Evolutionary conservation across 768 basidiomycete species (phyloP), one percentile per base, ranked within the genome.

Genomic region (Ramaria sp.): DNA sequence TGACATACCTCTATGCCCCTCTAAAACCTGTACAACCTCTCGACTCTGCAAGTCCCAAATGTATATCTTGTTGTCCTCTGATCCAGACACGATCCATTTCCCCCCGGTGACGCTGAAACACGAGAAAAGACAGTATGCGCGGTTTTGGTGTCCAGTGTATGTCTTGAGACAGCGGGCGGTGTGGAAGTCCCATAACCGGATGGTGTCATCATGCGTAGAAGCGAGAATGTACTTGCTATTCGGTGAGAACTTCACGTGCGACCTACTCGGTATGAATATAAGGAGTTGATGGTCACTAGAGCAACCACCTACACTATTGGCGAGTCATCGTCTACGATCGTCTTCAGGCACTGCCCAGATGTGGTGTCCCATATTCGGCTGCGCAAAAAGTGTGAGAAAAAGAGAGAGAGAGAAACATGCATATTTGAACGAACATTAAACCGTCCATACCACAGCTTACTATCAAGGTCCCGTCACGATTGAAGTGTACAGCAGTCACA

Each of bases 351-450:
- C 69, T 99, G 96, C 1, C 95, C 96, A 3, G 94, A 95, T 53
- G 93, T 83, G 0, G 90, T 84, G 64, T 99, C 95, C 96, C 96
- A 99, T 56, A 98, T 81, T 55, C 96, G 94, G 64, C 95, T 99
- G 63, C 5, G 25, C 45, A 62, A 38, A 20, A 20, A 37, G 7
- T 99, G 63, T 6, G 25, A 48, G 61, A 38, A 20, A 22, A 37
- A 27, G 16, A 47, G 42, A 32, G 9, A 34, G 34, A 39, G 25
- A 39, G 39, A 54, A 7, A 15, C 24, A 34, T 32, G 22, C 24
- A 34, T 20, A 41, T 54, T 57, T 3, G 1, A 41, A 70, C 85
- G 68, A 59, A 97, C 96, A 98, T 95, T 41, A 98, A 69, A 5
- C 95, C 96, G 67, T 99, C 96, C 85, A 93, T 95, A 10, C 92